Percentiles rank a stretch among this genome's conserved stretches.
These are phyloP conservation scores for Capronia coronata DNA, from an alignment of 2,329 filamentous ascomycete genomes.

Conservation along the genomic window DNA sequence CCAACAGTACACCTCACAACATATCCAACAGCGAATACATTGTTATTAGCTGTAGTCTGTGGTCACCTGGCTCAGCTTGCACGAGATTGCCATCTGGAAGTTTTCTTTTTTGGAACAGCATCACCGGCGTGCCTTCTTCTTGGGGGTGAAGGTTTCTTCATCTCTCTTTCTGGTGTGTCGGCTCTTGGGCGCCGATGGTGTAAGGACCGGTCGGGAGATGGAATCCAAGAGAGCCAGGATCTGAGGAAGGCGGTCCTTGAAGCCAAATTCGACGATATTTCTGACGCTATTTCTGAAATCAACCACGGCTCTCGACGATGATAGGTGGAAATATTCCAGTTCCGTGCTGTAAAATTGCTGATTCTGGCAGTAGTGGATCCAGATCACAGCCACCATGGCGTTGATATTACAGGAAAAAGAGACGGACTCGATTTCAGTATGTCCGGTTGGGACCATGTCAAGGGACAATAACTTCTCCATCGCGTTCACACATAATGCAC, in stretches of 20 bases:
- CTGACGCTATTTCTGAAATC: slow-evolving; percentile 6
- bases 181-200: slow-evolving; percentile 1
- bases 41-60: too few relatives aligned
- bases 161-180: neutral
- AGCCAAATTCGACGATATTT: slow-evolving; percentile 8
- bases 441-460: neutral
- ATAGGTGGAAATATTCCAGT: slow-evolving; percentile 4
- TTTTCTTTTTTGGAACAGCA: too few relatives aligned
- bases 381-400: slow-evolving; percentile 1
- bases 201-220: too few relatives aligned
- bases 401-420: slow-evolving; percentile 6
- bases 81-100: too few relatives aligned
- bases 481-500: slow-evolving; percentile 8
- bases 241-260: slow-evolving; percentile 11
- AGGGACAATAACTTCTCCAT: slow-evolving; percentile 9
- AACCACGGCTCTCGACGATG: neutral
- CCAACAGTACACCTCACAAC: too few relatives aligned
- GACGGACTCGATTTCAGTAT: slow-evolving; percentile 6
- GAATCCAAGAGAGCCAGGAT: slow-evolving; percentile 4
- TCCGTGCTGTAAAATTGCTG: neutral
- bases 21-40: too few relatives aligned
- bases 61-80: too few relatives aligned
- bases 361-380: slow-evolving; percentile 6
- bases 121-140: too few relatives aligned
- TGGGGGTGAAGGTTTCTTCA: neutral